These are phyloP conservation scores for Xerocomus spinulosus DNA, from an alignment of 768 basidiomycete species.

Conservation along the genomic window DNA sequence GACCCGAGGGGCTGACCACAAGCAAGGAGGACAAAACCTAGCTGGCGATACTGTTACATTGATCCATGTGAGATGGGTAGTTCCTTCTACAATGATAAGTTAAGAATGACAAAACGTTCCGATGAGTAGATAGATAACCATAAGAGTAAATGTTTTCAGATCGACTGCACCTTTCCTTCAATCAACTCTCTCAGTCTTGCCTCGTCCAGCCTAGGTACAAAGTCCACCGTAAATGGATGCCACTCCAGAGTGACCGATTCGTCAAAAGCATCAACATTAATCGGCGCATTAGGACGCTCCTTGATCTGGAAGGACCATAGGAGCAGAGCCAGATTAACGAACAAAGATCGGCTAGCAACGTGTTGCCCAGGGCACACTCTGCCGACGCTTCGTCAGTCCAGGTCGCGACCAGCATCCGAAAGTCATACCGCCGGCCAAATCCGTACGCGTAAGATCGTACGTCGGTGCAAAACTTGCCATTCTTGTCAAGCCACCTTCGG, in stretches of 20 bases:
- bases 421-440: slow-evolving; percentile 3
- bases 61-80: not conserved
- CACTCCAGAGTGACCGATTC: slow-evolving; percentile 58
- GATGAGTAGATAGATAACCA: not conserved
- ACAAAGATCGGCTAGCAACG: slow-evolving; percentile 43
- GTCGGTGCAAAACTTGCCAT: not conserved
- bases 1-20: no score
- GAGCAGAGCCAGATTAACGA: slow-evolving; percentile 53
- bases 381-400: not conserved
- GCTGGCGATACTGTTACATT: no score
- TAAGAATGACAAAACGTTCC: not conserved
- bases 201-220: slow-evolving; percentile 39
- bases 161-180: not conserved
- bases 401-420: not conserved
- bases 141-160: not conserved
- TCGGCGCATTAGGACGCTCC: slow-evolving; percentile 43
- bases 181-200: slow-evolving; percentile 3
- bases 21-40: not conserved
- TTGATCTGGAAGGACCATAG: slow-evolving; percentile 57
- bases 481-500: slow-evolving; percentile 1
- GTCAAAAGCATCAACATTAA: slow-evolving; percentile 55
- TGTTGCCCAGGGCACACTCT: slow-evolving; percentile 60
- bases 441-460: not conserved
- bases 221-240: slow-evolving; percentile 48
- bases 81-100: not conserved